These are phyloP conservation scores for Nevesoporus exiguus DNA, from an alignment of 768 basidiomycete species.

Conservation along the genomic window DNA sequence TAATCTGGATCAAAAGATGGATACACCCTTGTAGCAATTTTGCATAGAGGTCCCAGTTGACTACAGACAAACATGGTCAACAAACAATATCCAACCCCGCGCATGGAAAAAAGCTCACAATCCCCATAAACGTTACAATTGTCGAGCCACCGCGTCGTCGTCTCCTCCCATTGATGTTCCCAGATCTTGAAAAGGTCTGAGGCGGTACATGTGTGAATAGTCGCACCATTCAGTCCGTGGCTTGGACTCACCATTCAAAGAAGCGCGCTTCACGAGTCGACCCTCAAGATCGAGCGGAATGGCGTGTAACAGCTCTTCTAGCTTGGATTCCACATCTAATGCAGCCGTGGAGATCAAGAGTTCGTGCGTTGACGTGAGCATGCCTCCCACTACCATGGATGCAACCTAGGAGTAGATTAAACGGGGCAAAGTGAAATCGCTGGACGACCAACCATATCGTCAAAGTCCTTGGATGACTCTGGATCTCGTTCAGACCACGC, in stretches of 20 bases:
- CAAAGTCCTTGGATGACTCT: conserved; percentile 46
- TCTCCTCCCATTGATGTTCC: conserved; percentile 25
- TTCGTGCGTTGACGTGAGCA: conserved; percentile 40
- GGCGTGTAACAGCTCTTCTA: conserved; percentile 39
- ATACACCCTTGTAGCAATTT: conserved; percentile 42
- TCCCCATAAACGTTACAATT: conserved; percentile 35
- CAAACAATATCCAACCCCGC: not conserved
- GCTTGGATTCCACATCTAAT: conserved; percentile 56
- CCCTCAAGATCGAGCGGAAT: conserved; percentile 57
- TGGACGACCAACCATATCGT: conserved; percentile 51
- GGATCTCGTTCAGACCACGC: conserved; percentile 52
- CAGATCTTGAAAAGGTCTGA: conserved; percentile 27
- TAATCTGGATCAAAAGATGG: conserved; percentile 39
- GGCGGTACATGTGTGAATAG: not conserved
- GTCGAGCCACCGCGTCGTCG: conserved; percentile 17
- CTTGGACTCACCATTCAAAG: conserved; percentile 45
- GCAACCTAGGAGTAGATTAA: conserved; percentile 39
- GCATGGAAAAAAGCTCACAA: conserved; percentile 37
- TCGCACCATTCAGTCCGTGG: not conserved
- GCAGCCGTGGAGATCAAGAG: conserved; percentile 49
- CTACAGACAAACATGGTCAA: conserved; percentile 31
- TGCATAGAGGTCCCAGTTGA: conserved; percentile 54
- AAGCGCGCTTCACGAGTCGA: conserved; percentile 45
- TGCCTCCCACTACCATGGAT: conserved; percentile 44
- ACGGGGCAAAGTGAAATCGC: not conserved